Base-by-base conservation (phyloP, 148 eudicot species). In the Rhododendron kiyosumense region DNA sequence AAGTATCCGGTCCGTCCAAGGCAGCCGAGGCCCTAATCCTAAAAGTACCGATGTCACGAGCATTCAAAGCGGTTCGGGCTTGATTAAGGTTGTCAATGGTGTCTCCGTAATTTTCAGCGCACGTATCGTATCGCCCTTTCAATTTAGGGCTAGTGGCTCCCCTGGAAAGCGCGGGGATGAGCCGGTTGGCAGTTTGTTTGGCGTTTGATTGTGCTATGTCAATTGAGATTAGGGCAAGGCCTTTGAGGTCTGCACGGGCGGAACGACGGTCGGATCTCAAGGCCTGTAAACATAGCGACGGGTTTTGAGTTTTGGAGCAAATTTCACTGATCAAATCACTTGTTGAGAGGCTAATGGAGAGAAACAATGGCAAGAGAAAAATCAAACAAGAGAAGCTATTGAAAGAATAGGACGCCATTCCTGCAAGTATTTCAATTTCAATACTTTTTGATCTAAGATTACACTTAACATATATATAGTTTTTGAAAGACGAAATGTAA, bases 221-320 rank as follows among this genome's bases (percentile, higher is more conserved):
- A 15, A 85, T 26, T 34, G 86, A 78, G 77, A 85, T 78, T 8
- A 4, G 32, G 2, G 34, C 82, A 18, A 85, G 82, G 38, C 82
- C 86, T 54, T 85, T 77, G 9, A 78, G 86, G 32, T 85, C 82
- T 18, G 75, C 49, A 3, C 14, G 26, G 54, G 61, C 54, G 5
- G 86, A 41, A 10, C 82, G 74, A n/a, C 32, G 69, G 51, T 84
- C 81, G 38, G 86, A 52, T 52, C 30, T 38, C 2, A 85, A 59
- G 9, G 82, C 18, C 18, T 78, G 51, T 9, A 28, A 78, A n/a
- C 86, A 85, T 12, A 78, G 82, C 5, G 82, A 41, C 3, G 65
- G 71, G 48, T 85, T 85, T 77, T 26, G 75, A 20, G 86, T 78
- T n/a, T 41, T 41, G 30, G 82, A 85, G 75, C 86, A 85, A 85